phyloP scores from a whole-genome alignment of 495 filamentous ascomycete species.

The Echria macrotheca region DNA sequence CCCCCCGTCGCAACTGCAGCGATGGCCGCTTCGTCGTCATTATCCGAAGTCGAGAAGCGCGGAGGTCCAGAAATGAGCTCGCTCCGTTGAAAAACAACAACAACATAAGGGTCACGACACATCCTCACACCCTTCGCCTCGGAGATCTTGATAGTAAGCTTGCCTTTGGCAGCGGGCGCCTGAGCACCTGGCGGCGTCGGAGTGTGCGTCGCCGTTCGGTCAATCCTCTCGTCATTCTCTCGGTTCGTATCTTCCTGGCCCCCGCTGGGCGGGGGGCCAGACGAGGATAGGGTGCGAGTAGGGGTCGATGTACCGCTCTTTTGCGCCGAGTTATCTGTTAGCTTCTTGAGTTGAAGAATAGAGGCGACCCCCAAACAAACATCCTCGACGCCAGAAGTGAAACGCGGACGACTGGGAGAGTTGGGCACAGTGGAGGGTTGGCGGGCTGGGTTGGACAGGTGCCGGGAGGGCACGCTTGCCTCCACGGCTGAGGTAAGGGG shows the following conservation, averaged over 20 bases:
- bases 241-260: constrained; percentile 37
- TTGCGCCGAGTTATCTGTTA: constrained; percentile 71
- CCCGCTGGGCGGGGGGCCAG: constrained; percentile 32
- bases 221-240: constrained; percentile 26
- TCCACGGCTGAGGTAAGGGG: constrained; percentile 64
- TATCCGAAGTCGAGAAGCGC: constrained; percentile 41
- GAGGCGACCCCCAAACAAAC: constrained; percentile 53
- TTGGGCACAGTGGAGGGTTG: constrained; percentile 50
- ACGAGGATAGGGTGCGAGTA: constrained; percentile 70
- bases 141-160: constrained; percentile 79
- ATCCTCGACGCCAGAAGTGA: constrained; percentile 46
- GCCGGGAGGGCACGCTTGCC: constrained; percentile 59
- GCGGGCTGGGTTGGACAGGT: constrained; percentile 70
- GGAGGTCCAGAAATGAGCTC: constrained; percentile 91
- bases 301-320: constrained; percentile 91
- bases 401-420: constrained; percentile 45
- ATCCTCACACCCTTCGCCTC: constrained; percentile 77
- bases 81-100: constrained; percentile 93
- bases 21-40: constrained; percentile 41
- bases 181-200: constrained; percentile 47
- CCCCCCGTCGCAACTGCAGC: constrained; percentile 46
- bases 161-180: constrained; percentile 76
- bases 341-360: constrained; percentile 69
- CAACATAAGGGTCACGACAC: constrained; percentile 85
- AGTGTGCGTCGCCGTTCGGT: constrained; percentile 37